Conservation (phyloP, 2,329 filamentous ascomycete genomes). For the Passalora sequoiae region DNA sequence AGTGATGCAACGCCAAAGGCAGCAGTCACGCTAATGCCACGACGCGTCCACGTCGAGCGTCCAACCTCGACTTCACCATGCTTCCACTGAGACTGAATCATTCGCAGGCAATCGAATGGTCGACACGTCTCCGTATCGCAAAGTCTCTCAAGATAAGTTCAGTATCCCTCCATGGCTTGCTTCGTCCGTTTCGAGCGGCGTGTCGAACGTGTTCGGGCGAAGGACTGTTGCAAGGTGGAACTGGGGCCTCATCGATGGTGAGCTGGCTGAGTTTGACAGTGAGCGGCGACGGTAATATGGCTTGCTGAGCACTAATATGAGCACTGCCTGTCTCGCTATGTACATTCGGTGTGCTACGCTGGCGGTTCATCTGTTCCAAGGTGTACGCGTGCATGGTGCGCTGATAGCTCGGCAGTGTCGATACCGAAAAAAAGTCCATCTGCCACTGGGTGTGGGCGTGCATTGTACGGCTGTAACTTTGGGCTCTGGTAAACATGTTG, state of each 20-base stretch:
- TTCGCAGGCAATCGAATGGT: not conserved
- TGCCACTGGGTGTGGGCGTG: constrained; percentile 23
- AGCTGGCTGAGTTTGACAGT: constrained; percentile 14
- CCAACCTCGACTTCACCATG: constrained; percentile 6
- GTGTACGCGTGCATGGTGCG: constrained; percentile 28
- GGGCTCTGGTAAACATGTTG: constrained; percentile 6
- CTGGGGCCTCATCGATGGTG: constrained; percentile 20
- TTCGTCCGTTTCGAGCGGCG: not conserved
- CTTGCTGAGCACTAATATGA: constrained; percentile 3
- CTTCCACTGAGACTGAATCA: no score
- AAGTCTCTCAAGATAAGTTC: constrained; percentile 19
- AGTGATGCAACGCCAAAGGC: no score
- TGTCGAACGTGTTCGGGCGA: constrained; percentile 5
- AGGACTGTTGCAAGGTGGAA: constrained; percentile 21
- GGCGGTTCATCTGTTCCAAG: constrained; percentile 20
- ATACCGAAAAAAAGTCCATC: constrained; percentile 8
- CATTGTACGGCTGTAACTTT: constrained; percentile 23
- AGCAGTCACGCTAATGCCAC: not conserved
- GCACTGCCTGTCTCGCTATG: constrained; percentile 15
- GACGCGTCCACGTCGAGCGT: not conserved
- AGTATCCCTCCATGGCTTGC: constrained; percentile 17
- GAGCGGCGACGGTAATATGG: constrained; percentile 12
- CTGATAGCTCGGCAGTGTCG: constrained; percentile 21
- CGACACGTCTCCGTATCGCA: constrained; percentile 3
- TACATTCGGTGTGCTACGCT: constrained; percentile 9